Percentiles rank a stretch among this genome's conserved stretches.
These are phyloP conservation scores for Syzygium malaccense DNA, from an alignment of 441 rosid genomes.

Conservation along the genomic window DNA sequence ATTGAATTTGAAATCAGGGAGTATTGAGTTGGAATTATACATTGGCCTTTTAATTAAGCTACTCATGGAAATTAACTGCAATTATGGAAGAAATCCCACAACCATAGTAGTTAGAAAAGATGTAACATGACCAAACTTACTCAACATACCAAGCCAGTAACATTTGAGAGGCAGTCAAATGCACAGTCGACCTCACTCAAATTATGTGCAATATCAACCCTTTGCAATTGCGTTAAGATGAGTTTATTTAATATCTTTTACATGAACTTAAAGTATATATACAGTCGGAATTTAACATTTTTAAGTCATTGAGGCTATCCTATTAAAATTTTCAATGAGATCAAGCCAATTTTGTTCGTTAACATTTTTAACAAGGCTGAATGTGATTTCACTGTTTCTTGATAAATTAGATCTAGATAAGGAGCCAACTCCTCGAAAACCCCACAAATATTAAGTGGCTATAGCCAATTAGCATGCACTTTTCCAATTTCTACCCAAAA, in stretches of 20 bases:
- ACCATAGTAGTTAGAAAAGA: neutral
- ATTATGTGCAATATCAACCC: neutral
- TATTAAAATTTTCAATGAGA: neutral
- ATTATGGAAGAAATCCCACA: neutral
- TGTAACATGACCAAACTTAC: neutral
- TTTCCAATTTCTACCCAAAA: no score
- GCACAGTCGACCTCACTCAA: neutral
- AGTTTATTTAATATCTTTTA: neutral
- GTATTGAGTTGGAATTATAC: neutral
- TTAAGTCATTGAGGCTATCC: neutral
- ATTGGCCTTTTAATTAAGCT: neutral
- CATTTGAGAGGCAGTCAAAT: neutral
- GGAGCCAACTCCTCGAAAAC: no score
- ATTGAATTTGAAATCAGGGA: neutral
- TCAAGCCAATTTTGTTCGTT: neutral
- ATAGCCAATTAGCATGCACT: no score
- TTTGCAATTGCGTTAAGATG: neutral
- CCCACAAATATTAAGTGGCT: no score
- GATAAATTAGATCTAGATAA: neutral
- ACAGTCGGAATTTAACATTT: neutral
- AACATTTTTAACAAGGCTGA: neutral
- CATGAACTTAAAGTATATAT: neutral
- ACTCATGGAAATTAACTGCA: neutral
- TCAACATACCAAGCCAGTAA: neutral
- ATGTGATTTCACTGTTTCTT: neutral